Evolutionary conservation across 2,329 filamentous ascomycete species (phyloP).

Genomic region (Claviceps digitariae): DNA sequence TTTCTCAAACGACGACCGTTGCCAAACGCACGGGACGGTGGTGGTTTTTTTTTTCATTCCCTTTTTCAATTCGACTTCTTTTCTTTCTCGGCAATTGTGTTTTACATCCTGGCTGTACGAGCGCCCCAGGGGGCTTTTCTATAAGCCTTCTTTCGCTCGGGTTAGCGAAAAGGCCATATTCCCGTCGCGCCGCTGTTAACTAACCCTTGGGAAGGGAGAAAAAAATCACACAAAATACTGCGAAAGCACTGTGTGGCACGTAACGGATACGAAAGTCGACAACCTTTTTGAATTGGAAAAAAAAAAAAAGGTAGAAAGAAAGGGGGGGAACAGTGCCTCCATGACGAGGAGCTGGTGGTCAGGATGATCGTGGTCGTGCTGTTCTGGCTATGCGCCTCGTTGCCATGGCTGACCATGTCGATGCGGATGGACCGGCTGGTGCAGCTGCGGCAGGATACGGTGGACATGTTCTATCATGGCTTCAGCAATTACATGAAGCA

Average conservation of each 20-base stretch:
- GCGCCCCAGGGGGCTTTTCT: not conserved
- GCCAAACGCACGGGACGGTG: not conserved
- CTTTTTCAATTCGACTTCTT: not conserved
- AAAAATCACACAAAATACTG: no score
- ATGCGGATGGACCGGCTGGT: slow-evolving; percentile 44
- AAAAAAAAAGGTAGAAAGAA: not conserved
- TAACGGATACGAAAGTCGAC: not conserved
- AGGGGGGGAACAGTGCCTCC: not conserved
- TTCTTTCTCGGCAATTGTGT: not conserved
- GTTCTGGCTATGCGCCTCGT: slow-evolving; percentile 15
- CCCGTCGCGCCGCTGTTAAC: not conserved
- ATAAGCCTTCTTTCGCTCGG: no score
- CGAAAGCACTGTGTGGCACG: no score
- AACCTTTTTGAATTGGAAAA: not conserved
- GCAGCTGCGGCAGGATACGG: slow-evolving; percentile 44
- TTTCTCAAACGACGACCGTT: not conserved
- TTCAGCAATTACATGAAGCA: slow-evolving; percentile 89
- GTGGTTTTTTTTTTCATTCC: not conserved
- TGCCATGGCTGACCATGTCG: slow-evolving; percentile 30
- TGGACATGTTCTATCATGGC: slow-evolving; percentile 90
- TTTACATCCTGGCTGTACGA: not conserved
- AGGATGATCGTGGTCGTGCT: slow-evolving; percentile 17
- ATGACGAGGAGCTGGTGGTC: slow-evolving; percentile 5
- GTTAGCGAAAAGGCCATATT: not conserved
- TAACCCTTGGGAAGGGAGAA: no score